A percentile compares a stretch with the other conserved stretches of the same genome.
Evolutionary conservation across 805 yeast species (phyloP).

Genomic region (Metschnikowia shivogae): DNA sequence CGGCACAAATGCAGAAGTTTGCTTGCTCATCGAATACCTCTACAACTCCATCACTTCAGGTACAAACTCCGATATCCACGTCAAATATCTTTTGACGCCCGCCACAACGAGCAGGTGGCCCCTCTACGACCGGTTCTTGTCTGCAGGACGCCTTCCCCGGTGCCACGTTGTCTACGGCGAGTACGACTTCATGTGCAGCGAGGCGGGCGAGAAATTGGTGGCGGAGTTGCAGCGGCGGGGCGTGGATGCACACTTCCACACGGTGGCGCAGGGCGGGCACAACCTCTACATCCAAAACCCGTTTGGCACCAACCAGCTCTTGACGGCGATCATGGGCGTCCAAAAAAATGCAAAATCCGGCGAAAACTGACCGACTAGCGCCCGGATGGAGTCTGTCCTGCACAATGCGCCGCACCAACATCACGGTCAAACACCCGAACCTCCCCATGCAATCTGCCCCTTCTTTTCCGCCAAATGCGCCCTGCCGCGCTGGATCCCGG

Average conservation of each 20-base stretch:
- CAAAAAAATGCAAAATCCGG: no score
- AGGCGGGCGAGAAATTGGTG: slow-evolving; percentile 45
- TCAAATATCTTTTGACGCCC: slow-evolving; percentile 50
- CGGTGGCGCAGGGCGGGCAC: slow-evolving; percentile 39
- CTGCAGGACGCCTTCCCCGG: slow-evolving; percentile 16
- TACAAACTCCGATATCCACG: slow-evolving; percentile 36
- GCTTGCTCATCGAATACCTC: slow-evolving; percentile 36
- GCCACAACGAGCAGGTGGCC: slow-evolving; percentile 65
- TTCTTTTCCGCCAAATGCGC: no score
- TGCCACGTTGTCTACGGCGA: slow-evolving; percentile 60
- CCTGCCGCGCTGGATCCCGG: no score
- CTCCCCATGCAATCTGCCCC: no score
- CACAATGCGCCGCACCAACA: no score
- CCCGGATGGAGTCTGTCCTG: no score
- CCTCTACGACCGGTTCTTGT: slow-evolving; percentile 51
- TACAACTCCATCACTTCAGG: slow-evolving; percentile 40
- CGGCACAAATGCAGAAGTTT: slow-evolving; percentile 37
- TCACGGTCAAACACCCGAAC: no score
- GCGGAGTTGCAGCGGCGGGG: slow-evolving; percentile 16
- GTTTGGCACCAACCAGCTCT: slow-evolving; percentile 33
- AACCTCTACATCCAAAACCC: slow-evolving; percentile 44
- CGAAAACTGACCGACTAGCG: no score
- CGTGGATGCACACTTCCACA: slow-evolving; percentile 11
- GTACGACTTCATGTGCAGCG: slow-evolving; percentile 68
- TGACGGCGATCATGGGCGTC: slow-evolving; percentile 8